Evolutionary conservation across 768 basidiomycete species (phyloP), one percentile per base, ranked within the genome.

Genomic region (Boletus vermiculosoides): DNA sequence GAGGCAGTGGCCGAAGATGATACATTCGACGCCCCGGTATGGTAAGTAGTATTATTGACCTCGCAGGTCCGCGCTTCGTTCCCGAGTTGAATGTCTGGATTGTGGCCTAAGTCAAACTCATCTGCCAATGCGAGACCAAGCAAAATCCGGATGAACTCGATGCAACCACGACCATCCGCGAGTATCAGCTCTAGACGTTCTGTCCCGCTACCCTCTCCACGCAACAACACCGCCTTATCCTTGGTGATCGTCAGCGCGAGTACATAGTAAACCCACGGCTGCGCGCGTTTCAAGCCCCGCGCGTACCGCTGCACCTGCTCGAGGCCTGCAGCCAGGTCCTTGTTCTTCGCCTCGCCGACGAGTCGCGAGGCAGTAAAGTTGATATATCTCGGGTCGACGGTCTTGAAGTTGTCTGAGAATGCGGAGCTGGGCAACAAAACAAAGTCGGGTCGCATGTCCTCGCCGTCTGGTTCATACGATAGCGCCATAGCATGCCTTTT

Each of bases 401-500:
- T 13, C 30, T 31, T 20, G 30, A 47, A 20, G 22, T 13, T 33
- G 31, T 33, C 31, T 30, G 9, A 30, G 9, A 30, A 30, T 28
- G 28, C 28, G 28, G 28, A 28, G 15, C 8, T 6, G 0, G 62
- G 63, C 22, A 65, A 40, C 37, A 65, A 13, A 25, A 60, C 10
- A 41, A 62, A 56, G 48, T 61, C 56, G 5, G 59, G 62, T 8
- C 56, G 48, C 41, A 57, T 49, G 33, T 55, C 49, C 25, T 55
- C 47, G 1, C 54, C 42, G 31, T 59, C 53, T 4, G 42, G n/a
- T 16, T 54, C 60, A 3, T 57, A 62, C 6, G 55, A 50, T 13
- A 65, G 51, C 5, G 54, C 54, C 18, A 58, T 18, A 2, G 54
- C 54, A 5, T 42, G 49, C 13, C 34, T 10, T 16, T 61, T 57